Evolutionary conservation across 2,329 filamentous ascomycete genomes (phyloP).

Genomic region (Aspergillus quadricinctus): DNA sequence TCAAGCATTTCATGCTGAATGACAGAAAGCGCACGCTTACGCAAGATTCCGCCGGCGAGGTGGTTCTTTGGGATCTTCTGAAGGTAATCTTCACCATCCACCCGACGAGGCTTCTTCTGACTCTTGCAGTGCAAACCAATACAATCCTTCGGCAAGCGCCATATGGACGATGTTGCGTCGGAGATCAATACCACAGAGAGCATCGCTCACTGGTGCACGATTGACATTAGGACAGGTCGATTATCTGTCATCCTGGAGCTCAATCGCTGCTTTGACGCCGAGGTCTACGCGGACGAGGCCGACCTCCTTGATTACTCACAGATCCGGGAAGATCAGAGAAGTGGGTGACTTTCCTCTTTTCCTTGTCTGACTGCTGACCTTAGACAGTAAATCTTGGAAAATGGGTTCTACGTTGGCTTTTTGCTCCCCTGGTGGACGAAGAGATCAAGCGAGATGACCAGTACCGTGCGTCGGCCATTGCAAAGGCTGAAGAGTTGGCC

Average conservation of each 20-base stretch:
- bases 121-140: slow-evolving; percentile 69
- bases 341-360: slow-evolving; percentile 47
- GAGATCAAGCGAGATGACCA: slow-evolving; percentile 77
- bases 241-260: slow-evolving; percentile 88
- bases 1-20: slow-evolving; percentile 89
- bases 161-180: slow-evolving; percentile 86
- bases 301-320: slow-evolving; percentile 67
- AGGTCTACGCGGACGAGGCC: slow-evolving; percentile 92
- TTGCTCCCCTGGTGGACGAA: slow-evolving; percentile 82
- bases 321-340: slow-evolving; percentile 89
- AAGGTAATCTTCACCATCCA: slow-evolving; percentile 57
- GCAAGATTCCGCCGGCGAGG: slow-evolving; percentile 89
- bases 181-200: slow-evolving; percentile 83
- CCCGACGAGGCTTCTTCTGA: slow-evolving; percentile 14
- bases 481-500: slow-evolving; percentile 56
- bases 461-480: slow-evolving; percentile 66
- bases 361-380: slow-evolving; percentile 4
- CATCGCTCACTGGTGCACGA: slow-evolving; percentile 92
- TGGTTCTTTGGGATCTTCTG: slow-evolving; percentile 90
- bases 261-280: slow-evolving; percentile 94
- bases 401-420: slow-evolving; percentile 91
- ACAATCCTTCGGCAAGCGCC: slow-evolving; percentile 86
- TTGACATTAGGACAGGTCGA: slow-evolving; percentile 88
- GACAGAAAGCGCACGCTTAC: slow-evolving; percentile 86
- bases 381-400: slow-evolving; percentile 85